Conservation (phyloP, 108 stramenopile genomes). For the Cyclotella baltica region DNA sequence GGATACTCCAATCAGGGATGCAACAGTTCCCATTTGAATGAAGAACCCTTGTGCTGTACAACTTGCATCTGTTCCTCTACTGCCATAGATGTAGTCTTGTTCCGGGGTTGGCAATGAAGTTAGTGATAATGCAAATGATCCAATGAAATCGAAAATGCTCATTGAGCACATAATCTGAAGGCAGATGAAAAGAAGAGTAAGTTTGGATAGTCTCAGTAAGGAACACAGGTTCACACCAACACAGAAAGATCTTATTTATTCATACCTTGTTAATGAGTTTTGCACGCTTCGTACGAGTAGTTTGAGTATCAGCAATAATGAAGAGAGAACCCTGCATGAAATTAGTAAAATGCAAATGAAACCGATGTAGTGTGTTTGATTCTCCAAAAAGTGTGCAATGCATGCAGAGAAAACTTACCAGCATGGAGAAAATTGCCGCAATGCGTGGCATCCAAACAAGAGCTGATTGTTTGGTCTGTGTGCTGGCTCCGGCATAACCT, state of each 20-base stretch:
- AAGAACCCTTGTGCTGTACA: slow-evolving; percentile 58
- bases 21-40: slow-evolving; percentile 43
- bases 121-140: slow-evolving; percentile 16
- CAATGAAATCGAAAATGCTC: slow-evolving; percentile 17
- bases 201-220: not conserved
- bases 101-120: slow-evolving; percentile 30
- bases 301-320: slow-evolving; percentile 15
- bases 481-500: slow-evolving; percentile 29
- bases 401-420: too few species aligned
- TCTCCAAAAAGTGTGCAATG: not conserved
- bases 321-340: slow-evolving; percentile 22
- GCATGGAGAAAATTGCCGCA: slow-evolving; percentile 19
- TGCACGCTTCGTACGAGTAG: not conserved
- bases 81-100: slow-evolving; percentile 34
- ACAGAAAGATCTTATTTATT: not conserved
- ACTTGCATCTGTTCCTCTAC: slow-evolving; percentile 28
- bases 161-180: slow-evolving; percentile 17
- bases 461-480: slow-evolving; percentile 6
- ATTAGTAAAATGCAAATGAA: not conserved
- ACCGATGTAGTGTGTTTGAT: not conserved
- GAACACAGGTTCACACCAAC: too few species aligned
- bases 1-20: slow-evolving; percentile 7
- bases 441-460: slow-evolving; percentile 34
- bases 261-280: slow-evolving; percentile 5
- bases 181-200: not conserved